Evolutionary conservation across 768 basidiomycete species (phyloP).

Genomic region (Mycena chlorophos): DNA sequence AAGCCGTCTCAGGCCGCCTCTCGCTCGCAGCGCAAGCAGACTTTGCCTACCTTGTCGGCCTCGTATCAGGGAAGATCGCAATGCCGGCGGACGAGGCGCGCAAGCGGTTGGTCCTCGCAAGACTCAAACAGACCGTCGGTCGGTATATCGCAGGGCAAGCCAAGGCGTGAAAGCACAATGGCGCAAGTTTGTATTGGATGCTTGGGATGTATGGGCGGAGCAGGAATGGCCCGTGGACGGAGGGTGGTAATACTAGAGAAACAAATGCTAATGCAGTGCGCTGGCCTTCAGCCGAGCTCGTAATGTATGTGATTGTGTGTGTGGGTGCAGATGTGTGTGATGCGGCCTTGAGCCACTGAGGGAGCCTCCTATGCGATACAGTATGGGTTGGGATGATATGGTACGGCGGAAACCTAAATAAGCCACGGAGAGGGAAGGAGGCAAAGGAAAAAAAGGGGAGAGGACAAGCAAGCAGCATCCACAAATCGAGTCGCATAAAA

Average conservation of each 20-base stretch:
- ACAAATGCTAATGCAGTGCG: not conserved
- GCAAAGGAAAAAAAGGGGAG: constrained; percentile 9
- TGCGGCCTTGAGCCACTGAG: constrained; percentile 28
- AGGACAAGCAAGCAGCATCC: constrained; percentile 1
- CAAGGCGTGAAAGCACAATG: too few relatives aligned
- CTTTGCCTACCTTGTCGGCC: constrained; percentile 73
- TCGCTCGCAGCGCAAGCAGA: constrained; percentile 87
- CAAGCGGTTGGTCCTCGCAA: constrained; percentile 51
- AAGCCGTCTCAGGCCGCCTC: constrained; percentile 54
- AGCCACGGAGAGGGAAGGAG: not conserved
- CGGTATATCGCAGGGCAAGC: constrained; percentile 17
- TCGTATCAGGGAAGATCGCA: constrained; percentile 53
- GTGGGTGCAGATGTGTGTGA: constrained; percentile 3
- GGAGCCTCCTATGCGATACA: constrained; percentile 20
- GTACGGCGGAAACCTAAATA: constrained; percentile 11
- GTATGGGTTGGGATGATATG: constrained; percentile 10
- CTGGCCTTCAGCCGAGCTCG: not conserved
- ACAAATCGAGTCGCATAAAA: constrained; percentile 6
- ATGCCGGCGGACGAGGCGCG: constrained; percentile 57
- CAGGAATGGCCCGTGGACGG: not conserved
- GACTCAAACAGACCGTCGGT: constrained; percentile 46
- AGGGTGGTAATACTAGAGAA: not conserved
- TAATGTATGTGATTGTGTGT: constrained; percentile 8
- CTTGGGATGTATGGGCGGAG: too few relatives aligned
- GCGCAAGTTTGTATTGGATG: too few relatives aligned